Evolutionary conservation across 75 land plant genomes (phyloP).

Genomic region (Picea glauca): DNA sequence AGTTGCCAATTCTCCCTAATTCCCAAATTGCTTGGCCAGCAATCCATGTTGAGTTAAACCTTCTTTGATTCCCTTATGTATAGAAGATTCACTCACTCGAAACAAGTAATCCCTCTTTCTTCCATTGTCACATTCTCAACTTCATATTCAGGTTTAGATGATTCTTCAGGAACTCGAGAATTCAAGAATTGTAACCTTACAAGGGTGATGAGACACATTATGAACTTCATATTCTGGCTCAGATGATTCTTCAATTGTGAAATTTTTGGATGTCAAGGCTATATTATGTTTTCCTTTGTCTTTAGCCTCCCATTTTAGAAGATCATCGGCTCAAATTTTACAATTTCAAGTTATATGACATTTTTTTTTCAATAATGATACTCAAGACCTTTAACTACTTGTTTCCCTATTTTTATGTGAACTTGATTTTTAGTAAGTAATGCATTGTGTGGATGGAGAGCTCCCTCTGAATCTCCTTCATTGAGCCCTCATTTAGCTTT

Average conservation of each 20-base stretch:
- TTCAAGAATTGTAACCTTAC: too few species aligned
- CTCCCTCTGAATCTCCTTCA: not conserved
- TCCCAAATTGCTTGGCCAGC: too few species aligned
- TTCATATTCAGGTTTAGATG: too few species aligned
- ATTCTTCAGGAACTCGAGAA: too few species aligned
- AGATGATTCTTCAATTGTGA: not conserved
- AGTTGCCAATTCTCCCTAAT: too few species aligned
- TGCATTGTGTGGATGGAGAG: not conserved
- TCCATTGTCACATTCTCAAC: too few species aligned
- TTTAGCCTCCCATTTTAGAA: not conserved
- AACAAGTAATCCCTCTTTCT: too few species aligned
- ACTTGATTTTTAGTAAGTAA: not conserved
- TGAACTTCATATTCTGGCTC: too few species aligned
- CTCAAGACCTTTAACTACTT: not conserved
- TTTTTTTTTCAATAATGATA: not conserved
- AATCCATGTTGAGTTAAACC: too few species aligned
- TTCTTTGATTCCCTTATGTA: too few species aligned
- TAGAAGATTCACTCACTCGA: too few species aligned
- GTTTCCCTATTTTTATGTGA: not conserved
- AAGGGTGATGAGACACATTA: too few species aligned
- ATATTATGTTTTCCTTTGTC: not conserved
- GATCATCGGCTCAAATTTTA: not conserved
- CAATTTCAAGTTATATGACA: not conserved
- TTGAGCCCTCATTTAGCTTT: not conserved
- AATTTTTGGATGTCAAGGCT: not conserved